phyloP scores from a whole-genome alignment of 2,329 filamentous ascomycete genomes.

The Epichloe gansuensis region DNA sequence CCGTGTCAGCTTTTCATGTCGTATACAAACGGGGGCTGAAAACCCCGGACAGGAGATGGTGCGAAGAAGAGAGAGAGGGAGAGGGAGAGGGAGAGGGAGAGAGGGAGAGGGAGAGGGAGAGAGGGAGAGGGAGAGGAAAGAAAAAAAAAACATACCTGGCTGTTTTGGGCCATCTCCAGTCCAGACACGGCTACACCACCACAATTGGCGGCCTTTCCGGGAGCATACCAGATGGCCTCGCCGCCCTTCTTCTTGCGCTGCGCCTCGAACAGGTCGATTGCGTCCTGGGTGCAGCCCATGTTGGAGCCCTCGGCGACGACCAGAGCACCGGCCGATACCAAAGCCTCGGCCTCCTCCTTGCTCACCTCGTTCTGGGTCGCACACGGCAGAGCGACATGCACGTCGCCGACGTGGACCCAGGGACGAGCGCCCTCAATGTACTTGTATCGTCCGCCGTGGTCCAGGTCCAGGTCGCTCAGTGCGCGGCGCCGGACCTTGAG shows the following conservation, averaged over 20 bases:
- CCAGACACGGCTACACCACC: conserved; percentile 95
- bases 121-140: background rate
- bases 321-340: conserved; percentile 62
- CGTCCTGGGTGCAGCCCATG: conserved; percentile 96
- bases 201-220: conserved; percentile 93
- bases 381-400: conserved; percentile 84
- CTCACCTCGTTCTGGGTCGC: conserved; percentile 98
- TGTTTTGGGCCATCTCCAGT: conserved; percentile 99
- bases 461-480: conserved; percentile 60
- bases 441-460: conserved; percentile 55
- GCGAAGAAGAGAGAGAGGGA: background rate
- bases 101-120: no score
- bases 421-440: conserved; percentile 81
- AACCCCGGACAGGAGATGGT: background rate
- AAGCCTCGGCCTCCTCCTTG: conserved; percentile 73
- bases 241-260: conserved; percentile 56
- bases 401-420: conserved; percentile 78
- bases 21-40: no score
- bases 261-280: conserved; percentile 85
- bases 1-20: background rate
- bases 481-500: conserved; percentile 82
- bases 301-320: conserved; percentile 96
- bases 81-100: background rate
- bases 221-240: conserved; percentile 81
- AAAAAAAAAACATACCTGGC: conserved; percentile 23